These are phyloP conservation scores for Melampsora americana DNA, from an alignment of 1,284 basidiomycete species.

Conservation along the genomic window DNA sequence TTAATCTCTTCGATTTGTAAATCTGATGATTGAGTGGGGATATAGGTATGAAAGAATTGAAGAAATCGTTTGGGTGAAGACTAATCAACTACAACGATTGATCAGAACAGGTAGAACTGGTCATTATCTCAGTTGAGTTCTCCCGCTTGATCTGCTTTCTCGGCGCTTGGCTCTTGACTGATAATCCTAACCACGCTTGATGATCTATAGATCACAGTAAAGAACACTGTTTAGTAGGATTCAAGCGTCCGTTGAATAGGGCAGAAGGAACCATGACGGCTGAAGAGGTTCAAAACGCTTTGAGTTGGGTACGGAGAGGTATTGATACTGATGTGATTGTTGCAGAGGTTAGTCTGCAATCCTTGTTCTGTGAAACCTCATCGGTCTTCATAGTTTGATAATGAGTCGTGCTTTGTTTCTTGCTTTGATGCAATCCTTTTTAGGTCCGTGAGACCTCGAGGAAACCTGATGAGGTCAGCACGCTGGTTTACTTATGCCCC, in stretches of 20 bases:
- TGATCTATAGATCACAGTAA: conserved; percentile 67
- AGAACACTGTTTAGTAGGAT: conserved; percentile 93
- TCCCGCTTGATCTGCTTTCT: not conserved
- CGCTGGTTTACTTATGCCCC: not conserved
- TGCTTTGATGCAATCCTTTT: not conserved
- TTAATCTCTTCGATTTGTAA: not conserved
- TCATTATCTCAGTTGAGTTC: conserved; percentile 68
- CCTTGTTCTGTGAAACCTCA: no score
- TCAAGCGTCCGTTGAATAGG: conserved; percentile 70
- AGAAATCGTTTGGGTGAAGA: conserved; percentile 98
- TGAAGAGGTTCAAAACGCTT: conserved; percentile 63
- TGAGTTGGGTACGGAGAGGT: conserved; percentile 79
- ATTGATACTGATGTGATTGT: conserved; percentile 95
- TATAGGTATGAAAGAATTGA: conserved; percentile 80
- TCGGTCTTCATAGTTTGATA: not conserved
- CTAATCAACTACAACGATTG: conserved; percentile 92
- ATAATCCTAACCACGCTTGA: not conserved
- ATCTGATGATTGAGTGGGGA: not conserved
- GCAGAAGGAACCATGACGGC: conserved; percentile 58
- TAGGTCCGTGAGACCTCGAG: conserved; percentile 76
- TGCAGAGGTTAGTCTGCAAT: conserved; percentile 66
- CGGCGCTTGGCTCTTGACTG: not conserved
- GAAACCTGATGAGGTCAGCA: conserved; percentile 84
- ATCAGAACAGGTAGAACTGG: conserved; percentile 95
- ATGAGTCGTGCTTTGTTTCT: not conserved